Base-by-base conservation (phyloP, 2,329 filamentous ascomycete genomes). In the Cladophialophora yegresii region DNA sequence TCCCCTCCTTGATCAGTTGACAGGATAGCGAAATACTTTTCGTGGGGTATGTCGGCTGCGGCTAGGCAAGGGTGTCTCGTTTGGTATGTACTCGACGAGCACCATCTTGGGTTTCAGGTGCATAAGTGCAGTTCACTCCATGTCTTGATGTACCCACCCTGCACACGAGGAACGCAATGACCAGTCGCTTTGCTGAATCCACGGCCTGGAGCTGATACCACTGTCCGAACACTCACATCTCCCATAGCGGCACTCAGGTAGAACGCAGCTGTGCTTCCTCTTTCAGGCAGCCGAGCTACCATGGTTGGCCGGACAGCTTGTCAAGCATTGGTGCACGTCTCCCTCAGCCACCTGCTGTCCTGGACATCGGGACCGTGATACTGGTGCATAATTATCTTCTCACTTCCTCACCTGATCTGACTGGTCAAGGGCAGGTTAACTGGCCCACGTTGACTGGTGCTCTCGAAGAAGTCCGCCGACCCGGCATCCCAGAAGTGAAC, bases 1-100 rank as follows among this genome's bases (percentile, higher is more conserved):
- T 12, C 45, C 36, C 57, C 57, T 26, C 28, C 45, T 26, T 20
- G 51, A 36, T 51, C 47, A 51, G 45, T 51, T 8, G 30, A 30
- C 22, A 4, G 10, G 57, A 59, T 51, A 51, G 57, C 26, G 22
- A 43, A 51, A 36, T 50, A 22, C 4, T 40, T 50, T 32, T 33
- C 45, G n/a, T 45, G 57, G 40, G 28, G 47, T 20, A 28, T 59
- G 30, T 59, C 30, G 57, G 20, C 30, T 43, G 45, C 26, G 30
- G 7, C 47, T n/a, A 59, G 28, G 20, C 30, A 28, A 51, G 33
- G n/a, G 47, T 32, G 47, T 50, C 22, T 50, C 22, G 57, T n/a
- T 30, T 30, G 57, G 12, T 45, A 53, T n/a, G n/a, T 28, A 58
- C 55, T 4, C n/a, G 54, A 13, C 12, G 36, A 28, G 40, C 55